Percentiles rank a stretch among this genome's conserved stretches.
phyloP scores from a whole-genome alignment of 805 yeast genomes.

The Cyberlindnera mrakii region DNA sequence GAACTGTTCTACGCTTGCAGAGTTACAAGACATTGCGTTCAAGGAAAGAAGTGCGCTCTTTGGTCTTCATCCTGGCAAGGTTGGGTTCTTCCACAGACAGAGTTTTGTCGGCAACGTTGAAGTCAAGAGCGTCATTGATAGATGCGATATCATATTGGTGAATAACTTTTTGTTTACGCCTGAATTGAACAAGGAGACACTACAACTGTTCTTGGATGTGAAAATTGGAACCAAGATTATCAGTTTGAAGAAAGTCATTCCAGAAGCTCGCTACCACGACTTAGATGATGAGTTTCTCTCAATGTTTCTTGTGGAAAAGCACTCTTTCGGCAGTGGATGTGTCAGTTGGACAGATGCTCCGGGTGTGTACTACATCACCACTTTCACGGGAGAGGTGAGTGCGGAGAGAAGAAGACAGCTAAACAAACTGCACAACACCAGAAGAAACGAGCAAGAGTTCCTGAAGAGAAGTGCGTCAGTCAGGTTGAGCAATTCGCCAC shows the following conservation, averaged over 20 bases:
- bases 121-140: conserved; percentile 48
- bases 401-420: conserved; percentile 10
- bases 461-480: conserved; percentile 9
- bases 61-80: conserved; percentile 56
- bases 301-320: conserved; percentile 55
- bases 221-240: conserved; percentile 74
- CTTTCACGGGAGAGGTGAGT: conserved; percentile 20
- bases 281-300: conserved; percentile 54
- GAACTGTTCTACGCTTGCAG: conserved; percentile 67
- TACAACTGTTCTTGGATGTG: conserved; percentile 54
- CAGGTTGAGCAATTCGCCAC: conserved; percentile 1
- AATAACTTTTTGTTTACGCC: conserved; percentile 83
- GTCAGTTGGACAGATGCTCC: conserved; percentile 87
- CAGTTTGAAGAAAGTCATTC: conserved; percentile 72
- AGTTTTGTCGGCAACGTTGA: conserved; percentile 64
- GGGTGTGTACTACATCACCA: conserved; percentile 71
- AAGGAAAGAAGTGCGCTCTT: conserved; percentile 49
- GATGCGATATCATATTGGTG: conserved; percentile 67
- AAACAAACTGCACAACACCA: conserved; percentile 30
- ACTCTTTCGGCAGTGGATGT: conserved; percentile 57
- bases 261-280: conserved; percentile 63
- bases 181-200: conserved; percentile 62
- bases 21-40: conserved; percentile 53
- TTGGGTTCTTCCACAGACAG: conserved; percentile 54
- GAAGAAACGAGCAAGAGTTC: conserved; percentile 17